These are phyloP conservation scores for Fusarium hostae DNA, from an alignment of 2,329 filamentous ascomycete species.

Conservation along the genomic window DNA sequence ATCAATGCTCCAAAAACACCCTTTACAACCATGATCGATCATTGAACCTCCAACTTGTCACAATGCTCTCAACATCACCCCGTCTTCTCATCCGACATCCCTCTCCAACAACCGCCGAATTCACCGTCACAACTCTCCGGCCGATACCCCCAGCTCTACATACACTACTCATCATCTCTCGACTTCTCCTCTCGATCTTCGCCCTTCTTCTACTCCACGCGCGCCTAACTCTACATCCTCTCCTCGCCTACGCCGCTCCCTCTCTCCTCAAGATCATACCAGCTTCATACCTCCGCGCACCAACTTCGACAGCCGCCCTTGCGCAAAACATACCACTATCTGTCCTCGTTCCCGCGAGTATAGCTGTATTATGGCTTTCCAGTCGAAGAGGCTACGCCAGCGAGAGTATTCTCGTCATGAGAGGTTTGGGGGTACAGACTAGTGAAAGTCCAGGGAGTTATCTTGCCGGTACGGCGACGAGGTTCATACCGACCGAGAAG, in stretches of 20 bases:
- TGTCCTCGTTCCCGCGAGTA: conserved; percentile 53
- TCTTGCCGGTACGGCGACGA: conserved; percentile 60
- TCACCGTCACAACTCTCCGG: conserved; percentile 87
- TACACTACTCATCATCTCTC: conserved; percentile 54
- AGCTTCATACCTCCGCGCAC: conserved; percentile 44
- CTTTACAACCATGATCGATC: conserved; percentile 2
- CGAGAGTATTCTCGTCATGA: conserved; percentile 88
- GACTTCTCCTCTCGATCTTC: conserved; percentile 56
- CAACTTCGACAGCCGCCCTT: conserved; percentile 49
- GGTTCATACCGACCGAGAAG: conserved; percentile 86
- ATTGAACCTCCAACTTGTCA: not conserved
- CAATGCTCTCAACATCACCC: conserved; percentile 71
- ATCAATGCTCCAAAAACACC: not conserved
- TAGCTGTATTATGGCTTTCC: conserved; percentile 55
- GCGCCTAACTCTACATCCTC: conserved; percentile 54
- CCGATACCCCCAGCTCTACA: conserved; percentile 60
- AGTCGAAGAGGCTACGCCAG: conserved; percentile 65
- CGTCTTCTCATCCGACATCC: conserved; percentile 73
- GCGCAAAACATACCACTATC: conserved; percentile 53
- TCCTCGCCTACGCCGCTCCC: conserved; percentile 36
- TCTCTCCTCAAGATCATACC: conserved; percentile 26
- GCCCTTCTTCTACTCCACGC: conserved; percentile 63
- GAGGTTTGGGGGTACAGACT: conserved; percentile 91
- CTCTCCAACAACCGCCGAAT: conserved; percentile 90
- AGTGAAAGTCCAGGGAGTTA: conserved; percentile 72